Evolutionary conservation across 2,329 filamentous ascomycete species (phyloP), one percentile per base, ranked within the genome.

Genomic region (Xylaria digitata): DNA sequence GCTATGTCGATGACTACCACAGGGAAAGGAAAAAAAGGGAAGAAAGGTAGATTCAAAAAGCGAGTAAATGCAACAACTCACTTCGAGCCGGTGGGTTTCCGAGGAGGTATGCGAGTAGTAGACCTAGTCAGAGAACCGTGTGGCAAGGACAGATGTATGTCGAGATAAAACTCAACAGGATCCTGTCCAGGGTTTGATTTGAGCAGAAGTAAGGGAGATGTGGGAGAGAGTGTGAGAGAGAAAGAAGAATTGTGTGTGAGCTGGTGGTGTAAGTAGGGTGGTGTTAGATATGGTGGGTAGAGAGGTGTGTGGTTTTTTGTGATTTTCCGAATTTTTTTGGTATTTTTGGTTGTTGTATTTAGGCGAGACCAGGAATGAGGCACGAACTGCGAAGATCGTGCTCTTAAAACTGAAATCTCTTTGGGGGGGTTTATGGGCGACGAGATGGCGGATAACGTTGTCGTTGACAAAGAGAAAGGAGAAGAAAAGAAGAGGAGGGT

Each of bases 311-410:
- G 62, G 68, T 75, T 80, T 83, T 83, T 83, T 86, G 82, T 82
- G 76, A 79, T 79, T 81, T 87, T 88, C 86, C 84, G 80, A 79
- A 74, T 87, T 89, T 89, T 88, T 88, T 87, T 84, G 79, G 76
- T 81, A 80, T 80, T 80, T 85, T 80, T 78, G 74, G 71, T 80
- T 79, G 77, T 74, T 77, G 82, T 82, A 81, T 80, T 80, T 83
- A 83, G 64, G 82, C 81, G 83, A 86, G 85, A 84, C 85, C 85
- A 88, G 84, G 86, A 83, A 85, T 82, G 78, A 81, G 84, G 84
- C 82, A 85, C 84, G 83, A 84, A 70, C 74, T 65, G 46, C 32
- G 58, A 70, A 79, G 80, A 82, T 81, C 84, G 85, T 83, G 85
- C 85, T 85, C 75, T 71, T 71, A 74, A 73, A 76, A 78, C 60